These are phyloP conservation scores for Gypsophila paniculata DNA, from an alignment of 179 eudicot species.

Conservation along the genomic window DNA sequence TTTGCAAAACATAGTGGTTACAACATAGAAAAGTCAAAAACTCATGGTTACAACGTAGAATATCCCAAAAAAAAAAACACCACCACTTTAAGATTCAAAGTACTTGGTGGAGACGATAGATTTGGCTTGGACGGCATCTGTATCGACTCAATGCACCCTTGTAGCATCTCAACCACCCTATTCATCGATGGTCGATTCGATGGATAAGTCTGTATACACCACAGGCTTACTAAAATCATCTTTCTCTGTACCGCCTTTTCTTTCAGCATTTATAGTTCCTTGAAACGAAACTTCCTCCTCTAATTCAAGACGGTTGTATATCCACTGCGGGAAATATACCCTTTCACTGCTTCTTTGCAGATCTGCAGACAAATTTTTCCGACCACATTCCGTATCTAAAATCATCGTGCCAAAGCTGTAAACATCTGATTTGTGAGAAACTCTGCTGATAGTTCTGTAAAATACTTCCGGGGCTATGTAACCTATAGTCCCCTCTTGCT, in stretches of 20 bases:
- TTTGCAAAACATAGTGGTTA: too few species aligned
- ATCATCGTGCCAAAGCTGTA: constrained; percentile 26
- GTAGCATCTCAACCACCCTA: constrained; percentile 27
- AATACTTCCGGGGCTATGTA: constrained; percentile 22
- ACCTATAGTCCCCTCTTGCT: constrained; percentile 22
- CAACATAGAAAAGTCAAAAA: too few species aligned
- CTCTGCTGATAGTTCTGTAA: constrained; percentile 19
- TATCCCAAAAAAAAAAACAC: too few species aligned
- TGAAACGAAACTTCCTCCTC: not conserved
- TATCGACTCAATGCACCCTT: constrained; percentile 17
- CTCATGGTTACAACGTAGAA: too few species aligned
- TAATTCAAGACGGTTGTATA: constrained; percentile 20
- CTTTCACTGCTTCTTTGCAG: constrained; percentile 11
- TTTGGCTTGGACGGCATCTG: constrained; percentile 24
- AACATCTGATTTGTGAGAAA: constrained; percentile 26
- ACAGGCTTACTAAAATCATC: constrained; percentile 28
- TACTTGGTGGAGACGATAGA: constrained; percentile 20
- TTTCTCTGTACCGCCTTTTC: constrained; percentile 16
- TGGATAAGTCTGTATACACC: constrained; percentile 24
- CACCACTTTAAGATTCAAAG: too few species aligned
- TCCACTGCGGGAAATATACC: constrained; percentile 25
- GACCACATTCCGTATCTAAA: constrained; percentile 22
- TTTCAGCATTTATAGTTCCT: constrained; percentile 5
- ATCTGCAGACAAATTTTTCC: constrained; percentile 8
- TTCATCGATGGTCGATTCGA: constrained; percentile 27